Percentiles rank a stretch among this genome's conserved stretches.
Evolutionary conservation across 495 filamentous ascomycete genomes (phyloP).

Genomic region (Penicillium crystallinum): DNA sequence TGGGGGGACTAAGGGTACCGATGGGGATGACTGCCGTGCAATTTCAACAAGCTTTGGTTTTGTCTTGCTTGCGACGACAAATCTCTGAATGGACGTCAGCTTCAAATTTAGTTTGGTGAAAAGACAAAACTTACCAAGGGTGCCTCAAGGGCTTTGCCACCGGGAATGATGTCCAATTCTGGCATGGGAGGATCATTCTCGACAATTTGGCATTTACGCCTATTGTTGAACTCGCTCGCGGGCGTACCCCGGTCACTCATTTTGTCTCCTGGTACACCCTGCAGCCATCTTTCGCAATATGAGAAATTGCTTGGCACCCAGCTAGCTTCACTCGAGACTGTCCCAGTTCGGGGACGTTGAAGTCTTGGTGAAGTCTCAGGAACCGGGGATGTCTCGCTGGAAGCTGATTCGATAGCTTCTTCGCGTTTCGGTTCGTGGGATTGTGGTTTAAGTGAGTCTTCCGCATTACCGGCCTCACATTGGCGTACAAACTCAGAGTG

Average conservation of each 20-base stretch:
- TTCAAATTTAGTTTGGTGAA: neutral
- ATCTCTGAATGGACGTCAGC: conserved; percentile 22
- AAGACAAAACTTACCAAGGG: conserved; percentile 21
- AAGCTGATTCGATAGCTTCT: conserved; percentile 4
- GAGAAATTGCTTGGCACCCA: conserved; percentile 41
- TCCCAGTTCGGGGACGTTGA: conserved; percentile 34
- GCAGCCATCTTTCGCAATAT: conserved; percentile 42
- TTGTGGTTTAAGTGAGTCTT: conserved; percentile 1
- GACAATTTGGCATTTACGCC: conserved; percentile 41
- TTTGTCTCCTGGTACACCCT: conserved; percentile 34
- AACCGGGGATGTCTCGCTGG: neutral
- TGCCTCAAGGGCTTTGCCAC: conserved; percentile 27
- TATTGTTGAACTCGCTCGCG: conserved; percentile 26
- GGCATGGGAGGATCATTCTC: conserved; percentile 36
- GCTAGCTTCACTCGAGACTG: conserved; percentile 40
- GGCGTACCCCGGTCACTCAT: conserved; percentile 21
- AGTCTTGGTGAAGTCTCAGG: conserved; percentile 20
- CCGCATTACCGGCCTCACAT: conserved; percentile 20
- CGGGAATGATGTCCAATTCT: conserved; percentile 20
- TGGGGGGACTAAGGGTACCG: conserved; percentile 14
- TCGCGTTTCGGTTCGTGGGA: neutral
- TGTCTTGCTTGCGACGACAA: conserved; percentile 38
- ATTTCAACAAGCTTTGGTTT: conserved; percentile 43
- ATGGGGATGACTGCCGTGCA: conserved; percentile 36
- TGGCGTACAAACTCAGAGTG: conserved; percentile 35